Percentiles rank a stretch among this genome's conserved stretches.
These are phyloP conservation scores for Ophiostoma quercus DNA, from an alignment of 2,329 filamentous ascomycete genomes.

Conservation along the genomic window DNA sequence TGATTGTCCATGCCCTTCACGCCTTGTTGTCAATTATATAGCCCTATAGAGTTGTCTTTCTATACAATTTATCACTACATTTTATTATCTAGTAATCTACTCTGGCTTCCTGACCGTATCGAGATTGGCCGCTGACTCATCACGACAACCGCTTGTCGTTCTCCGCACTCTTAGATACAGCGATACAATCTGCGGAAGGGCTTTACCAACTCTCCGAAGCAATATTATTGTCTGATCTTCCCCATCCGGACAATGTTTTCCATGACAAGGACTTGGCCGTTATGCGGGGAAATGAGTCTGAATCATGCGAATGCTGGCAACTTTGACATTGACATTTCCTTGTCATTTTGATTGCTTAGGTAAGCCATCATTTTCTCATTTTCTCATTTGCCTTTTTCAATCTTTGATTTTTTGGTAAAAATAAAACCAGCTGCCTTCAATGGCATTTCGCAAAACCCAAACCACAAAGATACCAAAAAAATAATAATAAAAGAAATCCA, in stretches of 20 bases:
- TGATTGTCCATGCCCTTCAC: neutral
- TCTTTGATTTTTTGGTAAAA: neutral
- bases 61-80: neutral
- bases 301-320: no score
- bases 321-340: neutral
- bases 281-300: neutral
- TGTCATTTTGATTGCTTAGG: neutral
- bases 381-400: neutral
- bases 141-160: neutral
- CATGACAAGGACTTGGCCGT: neutral
- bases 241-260: constrained; percentile 1
- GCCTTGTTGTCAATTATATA: neutral
- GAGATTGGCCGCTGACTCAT: neutral
- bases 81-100: neutral
- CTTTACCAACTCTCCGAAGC: neutral
- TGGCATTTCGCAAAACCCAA: neutral
- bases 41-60: constrained; percentile 1
- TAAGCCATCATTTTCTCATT: neutral
- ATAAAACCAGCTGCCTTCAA: no score
- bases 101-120: no score
- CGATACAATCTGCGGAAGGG: neutral
- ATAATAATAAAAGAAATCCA: neutral
- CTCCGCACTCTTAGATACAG: neutral
- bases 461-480: neutral
- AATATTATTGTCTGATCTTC: neutral